A percentile compares a stretch with the other conserved stretches of the same genome.
phyloP scores from a whole-genome alignment of 495 filamentous ascomycete genomes.

The Stereocaulon alpinum region DNA sequence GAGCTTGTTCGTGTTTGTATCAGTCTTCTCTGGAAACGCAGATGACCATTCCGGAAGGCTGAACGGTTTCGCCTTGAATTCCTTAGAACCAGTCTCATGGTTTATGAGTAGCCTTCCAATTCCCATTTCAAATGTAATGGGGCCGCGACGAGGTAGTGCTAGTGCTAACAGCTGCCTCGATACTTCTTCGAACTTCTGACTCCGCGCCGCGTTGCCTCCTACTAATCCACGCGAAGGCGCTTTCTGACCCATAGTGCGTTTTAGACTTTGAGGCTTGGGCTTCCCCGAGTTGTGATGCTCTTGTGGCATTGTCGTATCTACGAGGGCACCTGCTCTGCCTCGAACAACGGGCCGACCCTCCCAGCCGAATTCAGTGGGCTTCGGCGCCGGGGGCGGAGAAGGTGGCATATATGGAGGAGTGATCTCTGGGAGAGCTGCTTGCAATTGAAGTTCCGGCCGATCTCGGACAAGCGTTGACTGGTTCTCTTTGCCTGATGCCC shows the following conservation, averaged over 20 bases:
- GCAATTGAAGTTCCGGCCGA: not conserved
- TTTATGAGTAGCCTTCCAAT: slow-evolving; percentile 30
- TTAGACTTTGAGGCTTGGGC: not conserved
- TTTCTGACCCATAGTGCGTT: slow-evolving; percentile 16
- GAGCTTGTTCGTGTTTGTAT: not conserved
- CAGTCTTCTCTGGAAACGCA: slow-evolving; percentile 1
- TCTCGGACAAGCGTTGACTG: not conserved
- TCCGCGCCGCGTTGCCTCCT: not conserved
- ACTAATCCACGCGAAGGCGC: not conserved
- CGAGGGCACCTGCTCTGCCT: not conserved
- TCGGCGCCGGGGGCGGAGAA: not conserved
- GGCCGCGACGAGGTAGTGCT: slow-evolving; percentile 6
- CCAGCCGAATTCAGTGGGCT: not conserved
- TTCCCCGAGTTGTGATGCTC: not conserved
- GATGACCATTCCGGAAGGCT: slow-evolving; percentile 10
- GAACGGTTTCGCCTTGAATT: slow-evolving; percentile 9
- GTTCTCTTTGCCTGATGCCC: not conserved
- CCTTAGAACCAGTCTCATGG: slow-evolving; percentile 12
- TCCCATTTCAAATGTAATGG: slow-evolving; percentile 28
- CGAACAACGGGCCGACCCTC: not conserved
- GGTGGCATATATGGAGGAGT: not conserved
- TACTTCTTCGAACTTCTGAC: slow-evolving; percentile 7
- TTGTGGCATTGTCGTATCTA: not conserved
- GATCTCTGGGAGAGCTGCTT: not conserved
- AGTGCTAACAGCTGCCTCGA: not conserved